Evolutionary conservation across 352 stramenopile genomes (phyloP).

Genomic region (Globisporangium mamillatum): DNA sequence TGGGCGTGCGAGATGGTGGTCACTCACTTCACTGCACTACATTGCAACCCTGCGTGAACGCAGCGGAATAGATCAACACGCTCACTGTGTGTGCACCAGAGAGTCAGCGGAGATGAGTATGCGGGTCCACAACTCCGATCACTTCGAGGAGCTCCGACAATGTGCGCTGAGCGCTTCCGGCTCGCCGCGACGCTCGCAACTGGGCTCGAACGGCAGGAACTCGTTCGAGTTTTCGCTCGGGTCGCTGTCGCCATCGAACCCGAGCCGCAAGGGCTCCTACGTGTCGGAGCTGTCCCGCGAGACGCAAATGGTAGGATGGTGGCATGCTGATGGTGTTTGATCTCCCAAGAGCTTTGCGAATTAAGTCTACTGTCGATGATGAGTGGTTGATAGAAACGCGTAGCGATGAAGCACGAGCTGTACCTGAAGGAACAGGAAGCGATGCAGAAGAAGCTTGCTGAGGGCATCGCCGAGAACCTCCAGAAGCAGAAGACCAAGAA

Average conservation of each 20-base stretch:
- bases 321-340: background rate
- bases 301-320: constrained; percentile 37
- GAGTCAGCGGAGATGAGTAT: constrained; percentile 47
- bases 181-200: constrained; percentile 24
- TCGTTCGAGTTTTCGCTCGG: constrained; percentile 23
- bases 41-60: background rate
- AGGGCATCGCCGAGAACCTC: constrained; percentile 64
- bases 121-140: constrained; percentile 70
- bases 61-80: background rate
- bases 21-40: background rate
- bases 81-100: background rate
- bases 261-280: constrained; percentile 19
- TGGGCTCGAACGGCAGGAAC: constrained; percentile 23
- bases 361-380: background rate
- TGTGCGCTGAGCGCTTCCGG: constrained; percentile 35
- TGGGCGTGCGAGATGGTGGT: background rate
- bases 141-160: constrained; percentile 71
- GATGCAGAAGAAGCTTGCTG: constrained; percentile 53
- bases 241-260: constrained; percentile 23
- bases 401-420: constrained; percentile 72
- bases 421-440: constrained; percentile 69
- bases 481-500: constrained; percentile 61
- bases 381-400: constrained; percentile 41
- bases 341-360: background rate
- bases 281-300: constrained; percentile 54